A percentile compares a stretch with the other conserved stretches of the same genome.
phyloP scores from a whole-genome alignment of 164 flowering plant species.

The Magnolia changhungtana region DNA sequence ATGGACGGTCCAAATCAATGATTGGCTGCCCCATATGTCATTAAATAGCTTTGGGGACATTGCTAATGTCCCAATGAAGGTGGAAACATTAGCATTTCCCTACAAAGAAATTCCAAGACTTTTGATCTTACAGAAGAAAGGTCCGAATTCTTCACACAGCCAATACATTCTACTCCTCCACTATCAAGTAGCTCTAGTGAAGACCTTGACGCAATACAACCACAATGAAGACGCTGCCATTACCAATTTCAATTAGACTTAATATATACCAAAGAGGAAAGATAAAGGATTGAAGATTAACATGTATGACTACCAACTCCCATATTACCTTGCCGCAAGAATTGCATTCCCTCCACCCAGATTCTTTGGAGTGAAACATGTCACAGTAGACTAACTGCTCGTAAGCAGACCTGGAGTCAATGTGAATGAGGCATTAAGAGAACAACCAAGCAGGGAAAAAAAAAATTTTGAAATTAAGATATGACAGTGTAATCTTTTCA shows the following conservation, averaged over 20 bases:
- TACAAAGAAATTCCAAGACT: no score
- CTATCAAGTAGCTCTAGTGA: conserved; percentile 60
- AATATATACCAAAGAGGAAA: background rate
- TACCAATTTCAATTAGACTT: conserved; percentile 12
- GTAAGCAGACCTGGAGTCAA: conserved; percentile 55
- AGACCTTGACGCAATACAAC: conserved; percentile 73
- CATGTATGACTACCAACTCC: background rate
- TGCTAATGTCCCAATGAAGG: no score
- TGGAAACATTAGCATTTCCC: no score
- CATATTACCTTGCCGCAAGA: conserved; percentile 75
- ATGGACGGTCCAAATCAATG: no score
- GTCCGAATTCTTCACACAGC: conserved; percentile 47
- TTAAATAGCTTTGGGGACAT: no score
- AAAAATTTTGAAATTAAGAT: background rate
- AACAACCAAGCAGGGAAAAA: background rate
- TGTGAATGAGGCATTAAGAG: background rate
- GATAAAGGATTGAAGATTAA: background rate
- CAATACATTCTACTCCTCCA: conserved; percentile 69
- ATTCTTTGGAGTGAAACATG: conserved; percentile 63
- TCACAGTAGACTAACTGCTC: conserved; percentile 73
- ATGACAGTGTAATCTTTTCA: no score
- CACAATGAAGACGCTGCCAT: conserved; percentile 88
- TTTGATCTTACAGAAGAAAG: conserved; percentile 45
- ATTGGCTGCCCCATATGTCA: no score
- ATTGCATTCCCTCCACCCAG: conserved; percentile 91